Evolutionary conservation across 169 alveolate species (phyloP), one percentile per base, ranked within the genome.

Genomic region (Plasmodium falciparum): DNA sequence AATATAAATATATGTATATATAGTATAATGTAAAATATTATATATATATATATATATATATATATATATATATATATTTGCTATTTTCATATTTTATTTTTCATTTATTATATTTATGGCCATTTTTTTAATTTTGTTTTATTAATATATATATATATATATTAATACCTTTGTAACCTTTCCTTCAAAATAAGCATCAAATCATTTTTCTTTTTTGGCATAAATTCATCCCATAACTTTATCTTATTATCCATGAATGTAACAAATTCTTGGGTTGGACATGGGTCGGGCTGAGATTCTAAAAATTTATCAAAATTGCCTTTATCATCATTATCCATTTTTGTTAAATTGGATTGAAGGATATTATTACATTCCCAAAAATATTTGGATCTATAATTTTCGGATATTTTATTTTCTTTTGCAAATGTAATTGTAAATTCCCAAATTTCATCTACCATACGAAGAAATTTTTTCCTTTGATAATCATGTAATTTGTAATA

Each of bases 311-410:
- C 24, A 70, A 70, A 70, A 52, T 70, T 20, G n/a, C 12, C 78
- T 43, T 17, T 13, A 43, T 70, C 78, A 20, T n/a, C 47, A 12
- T 11, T 22, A 70, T 39, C 63, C 65, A 70, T 29, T 70, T 70
- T 70, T 61, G 17, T 70, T 52, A 70, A 70, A 39, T 43, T 70
- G 33, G 39, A 45, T 22, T 6, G 33, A 45, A 70, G 78, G 33
- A 70, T 70, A 52, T 70, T 24, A 29, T 61, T 70, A 39, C 45
- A 70, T 52, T 70, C 49, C 78, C 65, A 70, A 56, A 17, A 70
- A 24, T 45, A 39, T 70, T 70, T 70, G 20, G 65, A 70, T 70
- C 78, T 70, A 43, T 39, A 70, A 17, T 70, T 61, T 22, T 70
- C 78, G 33, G 43, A 3, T 22, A 70, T 45, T 17, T 45, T 8